Percentiles rank a stretch among this genome's conserved stretches.
phyloP scores from a whole-genome alignment of 352 stramenopile genomes.

The Globisporangium cederbergense region DNA sequence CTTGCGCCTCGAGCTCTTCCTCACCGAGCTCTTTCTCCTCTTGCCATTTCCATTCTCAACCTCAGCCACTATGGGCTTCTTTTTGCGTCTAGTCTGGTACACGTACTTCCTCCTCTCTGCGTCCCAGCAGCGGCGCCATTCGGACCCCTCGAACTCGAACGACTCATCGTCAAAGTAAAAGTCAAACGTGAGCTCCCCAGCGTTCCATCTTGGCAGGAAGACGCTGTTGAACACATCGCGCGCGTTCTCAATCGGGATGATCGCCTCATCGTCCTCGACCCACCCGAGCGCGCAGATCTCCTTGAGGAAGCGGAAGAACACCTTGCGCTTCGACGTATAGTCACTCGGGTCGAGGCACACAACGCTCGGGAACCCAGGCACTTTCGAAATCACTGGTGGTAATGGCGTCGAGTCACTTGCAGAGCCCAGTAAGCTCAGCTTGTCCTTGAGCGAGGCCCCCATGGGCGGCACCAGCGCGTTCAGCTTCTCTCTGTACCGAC shows the following conservation, averaged over 20 bases:
- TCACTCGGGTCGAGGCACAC: constrained; percentile 26
- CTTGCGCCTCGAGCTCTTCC: constrained; percentile 6
- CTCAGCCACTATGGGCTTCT: neutral
- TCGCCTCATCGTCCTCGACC: constrained; percentile 42
- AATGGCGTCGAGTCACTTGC: neutral
- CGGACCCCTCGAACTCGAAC: constrained; percentile 36
- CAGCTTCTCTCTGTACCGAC: constrained; percentile 40
- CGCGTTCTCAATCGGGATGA: constrained; percentile 38
- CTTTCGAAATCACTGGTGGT: constrained; percentile 12
- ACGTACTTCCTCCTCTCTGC: constrained; percentile 25
- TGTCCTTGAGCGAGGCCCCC: constrained; percentile 10
- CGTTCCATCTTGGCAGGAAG: constrained; percentile 51
- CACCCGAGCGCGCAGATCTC: constrained; percentile 43
- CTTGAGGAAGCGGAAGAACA: constrained; percentile 50
- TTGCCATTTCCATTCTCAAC: neutral
- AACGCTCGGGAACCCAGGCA: constrained; percentile 34
- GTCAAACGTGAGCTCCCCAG: constrained; percentile 40
- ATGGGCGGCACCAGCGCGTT: constrained; percentile 25
- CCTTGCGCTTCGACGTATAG: constrained; percentile 34
- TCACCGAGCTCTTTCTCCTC: constrained; percentile 6
- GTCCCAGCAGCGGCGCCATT: constrained; percentile 37
- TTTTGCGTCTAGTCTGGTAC: constrained; percentile 27
- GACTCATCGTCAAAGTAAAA: constrained; percentile 56
- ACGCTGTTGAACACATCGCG: constrained; percentile 37
- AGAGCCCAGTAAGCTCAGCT: neutral